A percentile compares a stretch with the other conserved stretches of the same genome.
phyloP scores from a whole-genome alignment of 441 rosid genomes.

The Bocquillonia castaneifolia region DNA sequence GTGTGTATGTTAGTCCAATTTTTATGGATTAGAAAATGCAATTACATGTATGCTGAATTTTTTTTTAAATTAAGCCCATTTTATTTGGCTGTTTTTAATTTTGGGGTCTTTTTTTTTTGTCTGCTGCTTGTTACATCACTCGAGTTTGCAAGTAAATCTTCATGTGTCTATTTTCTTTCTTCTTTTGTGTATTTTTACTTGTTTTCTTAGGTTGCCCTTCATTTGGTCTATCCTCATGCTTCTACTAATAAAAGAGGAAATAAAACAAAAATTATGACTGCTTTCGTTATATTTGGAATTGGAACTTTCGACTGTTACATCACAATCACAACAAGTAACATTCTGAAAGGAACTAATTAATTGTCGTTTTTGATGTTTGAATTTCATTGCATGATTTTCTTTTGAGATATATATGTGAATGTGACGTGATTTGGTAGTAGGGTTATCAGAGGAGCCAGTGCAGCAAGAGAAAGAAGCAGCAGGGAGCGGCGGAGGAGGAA shows the following conservation, averaged over 20 bases:
- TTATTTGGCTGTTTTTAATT: not conserved
- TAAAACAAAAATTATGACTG: not conserved
- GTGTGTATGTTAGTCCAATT: too few relatives aligned
- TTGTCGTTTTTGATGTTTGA: not conserved
- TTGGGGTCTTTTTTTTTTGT: not conserved
- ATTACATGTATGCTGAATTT: too few relatives aligned
- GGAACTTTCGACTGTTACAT: not conserved
- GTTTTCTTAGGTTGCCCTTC: not conserved
- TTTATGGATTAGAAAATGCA: too few relatives aligned
- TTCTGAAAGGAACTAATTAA: too few relatives aligned
- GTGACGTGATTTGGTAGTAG: conserved; percentile 28
- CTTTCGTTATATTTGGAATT: not conserved
- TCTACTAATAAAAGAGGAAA: not conserved
- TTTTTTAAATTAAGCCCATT: too few relatives aligned
- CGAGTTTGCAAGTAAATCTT: not conserved
- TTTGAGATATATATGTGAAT: too few relatives aligned
- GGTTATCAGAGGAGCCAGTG: conserved; percentile 78
- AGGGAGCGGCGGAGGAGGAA: conserved; percentile 52
- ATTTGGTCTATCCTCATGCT: not conserved
- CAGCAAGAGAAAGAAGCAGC: conserved; percentile 63
- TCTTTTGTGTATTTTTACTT: not conserved
- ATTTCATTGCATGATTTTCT: not conserved
- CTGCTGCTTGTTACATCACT: not conserved
- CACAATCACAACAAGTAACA: not conserved
- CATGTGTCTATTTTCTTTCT: not conserved